phyloP scores from a whole-genome alignment of 2,329 filamentous ascomycete species.

The Claviceps arundinis region DNA sequence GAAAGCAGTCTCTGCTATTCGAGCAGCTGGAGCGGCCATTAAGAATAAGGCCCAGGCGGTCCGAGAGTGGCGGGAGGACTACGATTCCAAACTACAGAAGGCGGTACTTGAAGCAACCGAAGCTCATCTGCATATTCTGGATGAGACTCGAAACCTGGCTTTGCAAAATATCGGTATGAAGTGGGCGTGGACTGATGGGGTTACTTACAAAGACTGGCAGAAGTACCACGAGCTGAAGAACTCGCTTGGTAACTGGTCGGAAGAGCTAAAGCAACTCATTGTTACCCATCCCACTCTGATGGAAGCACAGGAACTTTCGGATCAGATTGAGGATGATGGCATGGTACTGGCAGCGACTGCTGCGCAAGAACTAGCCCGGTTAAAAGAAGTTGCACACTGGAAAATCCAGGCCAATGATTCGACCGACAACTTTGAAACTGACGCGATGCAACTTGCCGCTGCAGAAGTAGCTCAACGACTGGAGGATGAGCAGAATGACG shows the following conservation, averaged over 20 bases:
- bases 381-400: constrained; percentile 76
- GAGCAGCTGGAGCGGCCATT: constrained; percentile 56
- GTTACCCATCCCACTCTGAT: constrained; percentile 58
- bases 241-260: constrained; percentile 72
- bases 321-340: constrained; percentile 59
- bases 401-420: constrained; percentile 66
- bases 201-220: constrained; percentile 95
- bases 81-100: constrained; percentile 53
- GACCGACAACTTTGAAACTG: constrained; percentile 66
- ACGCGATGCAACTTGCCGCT: constrained; percentile 45
- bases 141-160: constrained; percentile 69
- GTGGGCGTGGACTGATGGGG: constrained; percentile 91
- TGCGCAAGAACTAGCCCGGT: constrained; percentile 62
- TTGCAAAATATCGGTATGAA: constrained; percentile 85
- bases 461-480: constrained; percentile 29
- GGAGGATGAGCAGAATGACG: constrained; percentile 10
- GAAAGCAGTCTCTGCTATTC: constrained; percentile 37
- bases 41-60: constrained; percentile 67
- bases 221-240: constrained; percentile 83
- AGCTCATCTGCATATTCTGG: constrained; percentile 69
- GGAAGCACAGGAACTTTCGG: constrained; percentile 52
- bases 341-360: constrained; percentile 70
- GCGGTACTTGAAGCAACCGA: constrained; percentile 62
- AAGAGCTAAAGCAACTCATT: constrained; percentile 65
- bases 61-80: constrained; percentile 61